phyloP scores from a whole-genome alignment of 345 rosid species.

The Linum tenue region DNA sequence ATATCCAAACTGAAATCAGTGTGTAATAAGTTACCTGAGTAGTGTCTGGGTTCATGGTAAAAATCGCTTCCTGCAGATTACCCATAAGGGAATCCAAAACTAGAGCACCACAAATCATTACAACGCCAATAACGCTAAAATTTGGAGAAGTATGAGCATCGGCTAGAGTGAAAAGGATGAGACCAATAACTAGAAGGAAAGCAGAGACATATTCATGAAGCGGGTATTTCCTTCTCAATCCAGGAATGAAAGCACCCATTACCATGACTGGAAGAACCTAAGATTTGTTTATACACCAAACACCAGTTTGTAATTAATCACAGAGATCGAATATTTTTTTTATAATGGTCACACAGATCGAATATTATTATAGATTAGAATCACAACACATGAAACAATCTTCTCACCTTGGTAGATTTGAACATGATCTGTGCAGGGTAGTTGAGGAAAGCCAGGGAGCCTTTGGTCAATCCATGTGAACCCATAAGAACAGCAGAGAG shows the following conservation, averaged over 20 bases:
- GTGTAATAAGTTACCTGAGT: slow-evolving; percentile 42
- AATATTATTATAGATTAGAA: background rate
- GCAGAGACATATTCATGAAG: slow-evolving; percentile 77
- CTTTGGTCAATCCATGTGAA: slow-evolving; percentile 91
- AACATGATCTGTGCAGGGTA: slow-evolving; percentile 94
- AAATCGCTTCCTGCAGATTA: slow-evolving; percentile 88
- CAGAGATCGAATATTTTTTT: no score
- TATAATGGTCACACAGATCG: no score
- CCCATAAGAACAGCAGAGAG: slow-evolving; percentile 99
- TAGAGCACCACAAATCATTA: slow-evolving; percentile 86
- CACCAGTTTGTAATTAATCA: no score
- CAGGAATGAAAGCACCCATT: slow-evolving; percentile 96
- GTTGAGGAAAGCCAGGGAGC: slow-evolving; percentile 91
- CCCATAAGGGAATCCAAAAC: slow-evolving; percentile 82
- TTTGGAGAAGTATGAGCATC: slow-evolving; percentile 93
- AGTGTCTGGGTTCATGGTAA: slow-evolving; percentile 72
- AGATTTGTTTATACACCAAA: background rate
- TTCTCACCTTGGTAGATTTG: slow-evolving; percentile 89
- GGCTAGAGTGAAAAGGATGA: slow-evolving; percentile 86
- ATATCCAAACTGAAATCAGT: background rate
- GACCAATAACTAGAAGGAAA: slow-evolving; percentile 63
- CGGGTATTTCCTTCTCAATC: slow-evolving; percentile 79
- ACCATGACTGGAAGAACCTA: slow-evolving; percentile 95
- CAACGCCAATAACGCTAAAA: slow-evolving; percentile 69
- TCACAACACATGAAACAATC: background rate